Base-by-base conservation (phyloP, 2,329 filamentous ascomycete species). In the Trichoderma sp. region DNA sequence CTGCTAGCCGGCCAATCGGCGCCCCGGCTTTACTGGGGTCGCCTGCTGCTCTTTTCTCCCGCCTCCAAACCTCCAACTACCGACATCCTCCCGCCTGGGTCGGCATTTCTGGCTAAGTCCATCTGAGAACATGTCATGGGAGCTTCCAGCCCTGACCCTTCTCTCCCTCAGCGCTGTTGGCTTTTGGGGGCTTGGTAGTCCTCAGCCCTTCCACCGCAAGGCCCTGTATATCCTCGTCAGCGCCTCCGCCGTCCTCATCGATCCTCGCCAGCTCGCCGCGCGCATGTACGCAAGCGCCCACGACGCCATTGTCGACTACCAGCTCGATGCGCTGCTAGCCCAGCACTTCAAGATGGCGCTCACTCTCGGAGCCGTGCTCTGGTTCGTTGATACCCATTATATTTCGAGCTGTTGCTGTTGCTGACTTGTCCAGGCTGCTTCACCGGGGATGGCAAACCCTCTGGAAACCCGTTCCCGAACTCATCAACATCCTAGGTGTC, bases 401-500 rank as follows among this genome's bases (percentile, higher is more conserved):
- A 43, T 69, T 32, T 63, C 64, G 61, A 7, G 17, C 11, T 57
- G 13, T 47, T 9, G 30, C 30, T 39, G 17, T 20, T 30, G 7
- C 32, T 70, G n/a, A 58, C 28, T 17, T 23, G 13, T 43, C 17
- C n/a, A 96, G 93, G 94, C 88, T 97, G 73, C 86, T 94, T 72
- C 92, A 93, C 80, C 91, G 96, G 79, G 93, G 94, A 73, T 94
- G 92, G 84, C 93, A 95, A 79, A 96, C 97, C 47, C 87, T 98
- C 68, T 92, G 93, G 82, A 97, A 95, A 77, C 94, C 95, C 28
- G 94, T 97, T 71, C 93, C 95, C 71, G 91, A 97, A 74, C 89
- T 99, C 62, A 95, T 98, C 77, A 91, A 91, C 76, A 93, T 98
- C 64, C 90, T 99, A 62, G 95, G 95, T 72, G 91, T 98, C 79